Evolutionary conservation across 176 grass and related monocot species (phyloP).

Genomic region (Cenchrus purpureus): DNA sequence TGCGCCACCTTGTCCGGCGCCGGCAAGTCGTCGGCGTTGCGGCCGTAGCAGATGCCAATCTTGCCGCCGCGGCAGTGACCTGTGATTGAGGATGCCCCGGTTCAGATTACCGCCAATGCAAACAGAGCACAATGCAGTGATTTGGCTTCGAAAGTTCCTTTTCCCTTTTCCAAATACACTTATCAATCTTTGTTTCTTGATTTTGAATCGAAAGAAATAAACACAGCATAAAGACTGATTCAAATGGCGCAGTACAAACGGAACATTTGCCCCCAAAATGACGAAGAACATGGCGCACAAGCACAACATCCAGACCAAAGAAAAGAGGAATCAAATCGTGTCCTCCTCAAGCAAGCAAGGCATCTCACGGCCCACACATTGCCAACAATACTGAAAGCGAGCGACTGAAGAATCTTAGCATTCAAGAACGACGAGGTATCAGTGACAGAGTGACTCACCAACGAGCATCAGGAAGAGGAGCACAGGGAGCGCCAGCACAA

Average conservation of each 20-base stretch:
- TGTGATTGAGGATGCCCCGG: slow-evolving; percentile 28
- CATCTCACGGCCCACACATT: slow-evolving; percentile 21
- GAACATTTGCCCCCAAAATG: slow-evolving; percentile 4
- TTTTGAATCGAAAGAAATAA: neutral
- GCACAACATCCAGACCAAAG: neutral
- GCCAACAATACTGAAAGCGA: neutral
- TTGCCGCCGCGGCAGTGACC: slow-evolving; percentile 67
- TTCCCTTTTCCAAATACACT: neutral
- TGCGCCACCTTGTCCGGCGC: slow-evolving; percentile 81
- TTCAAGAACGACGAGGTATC: neutral
- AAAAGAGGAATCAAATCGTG: slow-evolving; percentile 21
- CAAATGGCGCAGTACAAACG: neutral
- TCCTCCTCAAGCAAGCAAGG: slow-evolving; percentile 38
- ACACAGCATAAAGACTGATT: neutral
- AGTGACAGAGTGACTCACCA: slow-evolving; percentile 35
- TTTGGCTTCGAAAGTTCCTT: neutral
- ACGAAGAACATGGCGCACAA: neutral
- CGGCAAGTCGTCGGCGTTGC: slow-evolving; percentile 94
- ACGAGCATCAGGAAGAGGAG: slow-evolving; percentile 48
- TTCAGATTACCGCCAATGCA: neutral
- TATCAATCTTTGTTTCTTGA: neutral
- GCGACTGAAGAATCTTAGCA: neutral
- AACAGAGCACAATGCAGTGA: neutral
- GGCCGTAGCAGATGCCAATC: slow-evolving; percentile 88
- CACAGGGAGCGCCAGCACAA: neutral